These are phyloP conservation scores for Corinectria fuckeliana DNA, from an alignment of 2,329 filamentous ascomycete species.

Conservation along the genomic window DNA sequence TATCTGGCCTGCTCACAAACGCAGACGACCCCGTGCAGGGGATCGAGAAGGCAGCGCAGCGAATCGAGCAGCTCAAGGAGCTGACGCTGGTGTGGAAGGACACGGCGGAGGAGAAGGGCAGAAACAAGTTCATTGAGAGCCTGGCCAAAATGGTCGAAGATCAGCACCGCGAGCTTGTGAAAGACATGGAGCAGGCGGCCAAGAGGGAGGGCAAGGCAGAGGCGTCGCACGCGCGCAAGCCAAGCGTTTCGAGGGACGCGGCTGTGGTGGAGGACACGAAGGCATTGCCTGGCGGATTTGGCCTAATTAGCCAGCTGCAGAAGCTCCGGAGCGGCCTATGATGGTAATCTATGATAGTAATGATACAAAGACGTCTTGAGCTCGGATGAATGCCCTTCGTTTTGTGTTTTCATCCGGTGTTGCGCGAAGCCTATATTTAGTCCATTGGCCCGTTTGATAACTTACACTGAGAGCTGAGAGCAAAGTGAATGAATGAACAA, in stretches of 20 bases:
- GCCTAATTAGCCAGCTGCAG: constrained; percentile 68
- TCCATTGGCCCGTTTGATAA: not conserved
- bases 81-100: constrained; percentile 88
- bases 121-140: constrained; percentile 80
- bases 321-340: constrained; percentile 62
- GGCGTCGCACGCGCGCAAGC: constrained; percentile 45
- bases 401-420: not conserved
- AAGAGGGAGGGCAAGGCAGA: constrained; percentile 46
- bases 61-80: constrained; percentile 79
- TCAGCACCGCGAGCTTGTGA: constrained; percentile 59
- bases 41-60: constrained; percentile 73
- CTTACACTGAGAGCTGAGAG: not conserved
- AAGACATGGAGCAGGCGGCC: constrained; percentile 55
- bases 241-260: constrained; percentile 40
- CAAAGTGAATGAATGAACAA: not conserved
- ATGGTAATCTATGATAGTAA: constrained; percentile 26
- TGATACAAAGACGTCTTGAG: not conserved
- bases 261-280: constrained; percentile 49
- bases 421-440: not conserved
- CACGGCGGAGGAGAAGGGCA: constrained; percentile 91
- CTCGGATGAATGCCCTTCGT: not conserved
- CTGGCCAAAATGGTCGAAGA: constrained; percentile 87
- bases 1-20: constrained; percentile 68
- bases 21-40: constrained; percentile 67
- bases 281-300: constrained; percentile 58